These are phyloP conservation scores for Trichoderma brevicompactum DNA, from an alignment of 2,329 filamentous ascomycete species.

Conservation along the genomic window DNA sequence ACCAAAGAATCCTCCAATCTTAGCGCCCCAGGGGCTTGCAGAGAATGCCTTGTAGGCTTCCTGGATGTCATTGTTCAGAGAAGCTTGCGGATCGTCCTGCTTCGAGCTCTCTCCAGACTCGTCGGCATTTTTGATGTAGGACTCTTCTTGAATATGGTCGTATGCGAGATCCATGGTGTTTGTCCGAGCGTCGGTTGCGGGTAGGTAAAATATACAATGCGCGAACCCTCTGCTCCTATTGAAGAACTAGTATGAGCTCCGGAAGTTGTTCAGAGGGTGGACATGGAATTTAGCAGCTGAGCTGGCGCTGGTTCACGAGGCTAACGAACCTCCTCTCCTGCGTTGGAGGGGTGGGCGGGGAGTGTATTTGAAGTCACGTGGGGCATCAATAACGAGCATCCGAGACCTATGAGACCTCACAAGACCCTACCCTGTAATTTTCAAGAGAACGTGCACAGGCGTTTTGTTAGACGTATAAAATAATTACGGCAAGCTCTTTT, in stretches of 20 bases:
- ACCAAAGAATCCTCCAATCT: constrained; percentile 84
- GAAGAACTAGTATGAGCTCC: constrained; percentile 4
- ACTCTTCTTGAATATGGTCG: constrained; percentile 91
- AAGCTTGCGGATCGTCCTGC: constrained; percentile 49
- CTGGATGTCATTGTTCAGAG: constrained; percentile 86
- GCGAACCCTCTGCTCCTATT: constrained; percentile 3
- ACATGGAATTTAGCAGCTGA: constrained; percentile 17
- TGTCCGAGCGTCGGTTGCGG: not conserved
- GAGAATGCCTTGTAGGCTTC: constrained; percentile 95
- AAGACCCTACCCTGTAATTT: constrained; percentile 10
- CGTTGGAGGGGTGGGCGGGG: constrained; percentile 16
- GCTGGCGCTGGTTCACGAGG: constrained; percentile 17
- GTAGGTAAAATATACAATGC: not conserved
- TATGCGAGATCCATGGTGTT: constrained; percentile 88
- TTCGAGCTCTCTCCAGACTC: constrained; percentile 50
- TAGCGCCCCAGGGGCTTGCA: constrained; percentile 86
- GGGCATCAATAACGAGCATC: not conserved
- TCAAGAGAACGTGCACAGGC: no score
- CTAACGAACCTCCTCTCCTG: constrained; percentile 20
- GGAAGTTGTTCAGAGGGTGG: constrained; percentile 5
- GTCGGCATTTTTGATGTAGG: constrained; percentile 63
- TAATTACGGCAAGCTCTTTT: no score
- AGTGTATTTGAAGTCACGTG: constrained; percentile 17
- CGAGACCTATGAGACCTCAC: no score
- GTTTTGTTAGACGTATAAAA: no score